Conservation (phyloP, 106 monocot species). For the Allium cepa region DNA sequence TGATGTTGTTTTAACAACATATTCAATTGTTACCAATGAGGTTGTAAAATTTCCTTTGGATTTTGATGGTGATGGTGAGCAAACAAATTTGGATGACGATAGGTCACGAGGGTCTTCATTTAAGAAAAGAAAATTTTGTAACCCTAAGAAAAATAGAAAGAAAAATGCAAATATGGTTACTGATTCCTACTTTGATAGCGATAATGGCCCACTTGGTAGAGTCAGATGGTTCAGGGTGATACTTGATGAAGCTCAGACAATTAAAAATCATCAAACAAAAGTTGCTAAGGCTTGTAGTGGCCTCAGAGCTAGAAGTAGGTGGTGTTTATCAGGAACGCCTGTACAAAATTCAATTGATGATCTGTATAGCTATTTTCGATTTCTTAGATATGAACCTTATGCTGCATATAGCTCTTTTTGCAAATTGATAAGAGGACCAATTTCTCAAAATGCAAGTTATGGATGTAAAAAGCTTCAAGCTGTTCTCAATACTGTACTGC, state of each 20-base stretch:
- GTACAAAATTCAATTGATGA: slow-evolving; percentile 94
- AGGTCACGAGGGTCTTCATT: slow-evolving; percentile 45
- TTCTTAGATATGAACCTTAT: slow-evolving; percentile 86
- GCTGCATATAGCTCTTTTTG: slow-evolving; percentile 58
- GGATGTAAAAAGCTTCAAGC: slow-evolving; percentile 90
- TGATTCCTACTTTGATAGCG: slow-evolving; percentile 32
- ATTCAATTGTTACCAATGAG: slow-evolving; percentile 85
- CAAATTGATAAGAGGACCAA: slow-evolving; percentile 54
- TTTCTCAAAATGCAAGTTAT: slow-evolving; percentile 46
- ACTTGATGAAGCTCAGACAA: slow-evolving; percentile 93
- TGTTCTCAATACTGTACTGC: slow-evolving; percentile 55
- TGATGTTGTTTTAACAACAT: slow-evolving; percentile 89
- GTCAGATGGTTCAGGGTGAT: slow-evolving; percentile 92
- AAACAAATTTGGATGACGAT: slow-evolving; percentile 42
- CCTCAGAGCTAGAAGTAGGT: slow-evolving; percentile 86
- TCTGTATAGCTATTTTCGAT: slow-evolving; percentile 86
- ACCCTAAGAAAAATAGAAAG: slow-evolving; percentile 26
- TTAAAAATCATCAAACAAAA: slow-evolving; percentile 86
- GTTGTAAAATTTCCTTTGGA: slow-evolving; percentile 54
- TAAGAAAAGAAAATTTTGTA: slow-evolving; percentile 51
- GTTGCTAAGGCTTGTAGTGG: slow-evolving; percentile 86
- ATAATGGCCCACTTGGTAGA: slow-evolving; percentile 70
- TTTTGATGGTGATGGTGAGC: slow-evolving; percentile 55
- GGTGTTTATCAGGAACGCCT: slow-evolving; percentile 97
- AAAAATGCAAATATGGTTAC: slow-evolving; percentile 44